phyloP scores from a whole-genome alignment of 2,329 filamentous ascomycete species.

The Juglanconis sp. region DNA sequence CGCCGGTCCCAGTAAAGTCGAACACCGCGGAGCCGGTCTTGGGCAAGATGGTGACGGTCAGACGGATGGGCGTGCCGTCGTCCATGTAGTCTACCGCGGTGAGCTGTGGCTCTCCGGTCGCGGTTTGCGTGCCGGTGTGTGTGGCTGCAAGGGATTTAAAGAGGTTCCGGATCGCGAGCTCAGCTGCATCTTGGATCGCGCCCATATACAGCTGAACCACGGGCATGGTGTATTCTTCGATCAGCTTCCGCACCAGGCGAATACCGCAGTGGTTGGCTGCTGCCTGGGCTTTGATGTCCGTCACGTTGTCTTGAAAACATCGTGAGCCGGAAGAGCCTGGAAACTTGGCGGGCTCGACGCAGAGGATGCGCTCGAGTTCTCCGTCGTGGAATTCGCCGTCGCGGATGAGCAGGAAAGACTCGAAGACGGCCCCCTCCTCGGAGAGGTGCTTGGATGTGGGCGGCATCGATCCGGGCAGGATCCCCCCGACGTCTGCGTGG shows the following conservation, averaged over 20 bases:
- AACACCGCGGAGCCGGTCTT: conserved; percentile 28
- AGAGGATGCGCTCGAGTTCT: conserved; percentile 19
- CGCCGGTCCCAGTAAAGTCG: conserved; percentile 31
- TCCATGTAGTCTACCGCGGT: conserved; percentile 29
- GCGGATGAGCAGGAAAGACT: conserved; percentile 34
- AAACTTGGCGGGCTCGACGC: conserved; percentile 3
- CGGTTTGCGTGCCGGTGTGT: neutral
- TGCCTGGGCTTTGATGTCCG: conserved; percentile 40
- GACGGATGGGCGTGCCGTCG: conserved; percentile 28
- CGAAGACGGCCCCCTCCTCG: conserved; percentile 41
- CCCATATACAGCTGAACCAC: conserved; percentile 36
- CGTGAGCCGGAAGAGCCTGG: conserved; percentile 34
- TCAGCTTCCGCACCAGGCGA: conserved; percentile 29
- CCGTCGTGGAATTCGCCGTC: conserved; percentile 32
- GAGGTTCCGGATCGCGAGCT: conserved; percentile 31
- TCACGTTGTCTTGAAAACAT: conserved; percentile 38
- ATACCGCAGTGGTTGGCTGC: conserved; percentile 40
- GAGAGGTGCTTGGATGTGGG: conserved; percentile 32
- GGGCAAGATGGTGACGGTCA: conserved; percentile 28
- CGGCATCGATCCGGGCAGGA: conserved; percentile 51
- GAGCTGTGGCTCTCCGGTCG: too few relatives aligned
- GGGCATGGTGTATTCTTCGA: conserved; percentile 30
- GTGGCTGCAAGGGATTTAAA: conserved; percentile 37
- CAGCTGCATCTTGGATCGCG: conserved; percentile 39
- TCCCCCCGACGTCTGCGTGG: conserved; percentile 46